Percentiles rank a stretch among this genome's conserved stretches.
These are phyloP conservation scores for Syncephalis fuscata DNA, from an alignment of 371 early-diverging fungal species.

Conservation along the genomic window DNA sequence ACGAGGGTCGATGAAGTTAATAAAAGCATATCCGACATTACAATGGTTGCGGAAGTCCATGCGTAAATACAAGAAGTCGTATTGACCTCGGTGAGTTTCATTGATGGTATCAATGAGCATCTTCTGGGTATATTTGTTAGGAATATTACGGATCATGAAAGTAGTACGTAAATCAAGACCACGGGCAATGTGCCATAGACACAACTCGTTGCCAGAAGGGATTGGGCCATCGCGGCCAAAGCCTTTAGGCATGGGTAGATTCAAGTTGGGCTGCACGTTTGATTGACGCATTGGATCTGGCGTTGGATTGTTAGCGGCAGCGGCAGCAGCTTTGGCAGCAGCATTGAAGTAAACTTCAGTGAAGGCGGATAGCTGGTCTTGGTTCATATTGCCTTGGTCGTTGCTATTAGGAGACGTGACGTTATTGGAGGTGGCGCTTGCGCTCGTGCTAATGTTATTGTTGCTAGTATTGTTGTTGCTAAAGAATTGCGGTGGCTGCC, in stretches of 20 bases:
- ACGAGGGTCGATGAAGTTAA: constrained; percentile 60
- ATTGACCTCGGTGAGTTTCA: constrained; percentile 51
- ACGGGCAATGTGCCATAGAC: constrained; percentile 4
- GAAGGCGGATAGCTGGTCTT: not conserved
- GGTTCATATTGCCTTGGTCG: too few relatives aligned
- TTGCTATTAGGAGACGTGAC: too few relatives aligned
- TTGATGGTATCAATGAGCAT: constrained; percentile 71
- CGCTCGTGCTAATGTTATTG: too few relatives aligned
- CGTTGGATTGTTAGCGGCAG: not conserved
- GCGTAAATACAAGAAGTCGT: constrained; percentile 77
- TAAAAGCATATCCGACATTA: constrained; percentile 81
- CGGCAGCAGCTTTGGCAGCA: not conserved
- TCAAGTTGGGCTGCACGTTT: not conserved
- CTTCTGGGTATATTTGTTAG: constrained; percentile 72
- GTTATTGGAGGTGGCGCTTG: too few relatives aligned
- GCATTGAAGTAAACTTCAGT: not conserved
- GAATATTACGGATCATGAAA: constrained; percentile 85
- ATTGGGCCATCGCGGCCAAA: not conserved
- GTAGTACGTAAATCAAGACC: constrained; percentile 58
- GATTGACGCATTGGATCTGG: not conserved
- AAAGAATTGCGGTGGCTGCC: too few relatives aligned
- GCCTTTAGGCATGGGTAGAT: not conserved
- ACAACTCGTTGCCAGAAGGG: constrained; percentile 5
- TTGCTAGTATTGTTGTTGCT: too few relatives aligned
- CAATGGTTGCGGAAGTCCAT: constrained; percentile 83